These are phyloP conservation scores for Tylopilus felleus DNA, from an alignment of 768 basidiomycete genomes.

Conservation along the genomic window DNA sequence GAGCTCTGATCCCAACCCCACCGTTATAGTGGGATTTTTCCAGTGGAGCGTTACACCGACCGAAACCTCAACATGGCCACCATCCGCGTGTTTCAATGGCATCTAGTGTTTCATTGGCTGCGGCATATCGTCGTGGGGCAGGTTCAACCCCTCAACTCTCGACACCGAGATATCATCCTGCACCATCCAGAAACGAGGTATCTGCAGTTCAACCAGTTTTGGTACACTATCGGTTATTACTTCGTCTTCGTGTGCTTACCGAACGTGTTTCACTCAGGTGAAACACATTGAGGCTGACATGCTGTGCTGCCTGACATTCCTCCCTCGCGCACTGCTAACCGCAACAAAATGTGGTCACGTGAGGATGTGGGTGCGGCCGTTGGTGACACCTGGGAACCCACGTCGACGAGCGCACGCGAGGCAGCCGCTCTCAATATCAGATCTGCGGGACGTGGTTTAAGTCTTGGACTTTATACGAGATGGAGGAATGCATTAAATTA, in stretches of 20 bases:
- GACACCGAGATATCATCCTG: constrained; percentile 68
- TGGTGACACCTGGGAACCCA: constrained; percentile 37
- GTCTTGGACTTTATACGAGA: not conserved
- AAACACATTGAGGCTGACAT: constrained; percentile 82
- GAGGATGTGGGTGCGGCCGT: constrained; percentile 81
- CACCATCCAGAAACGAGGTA: constrained; percentile 88
- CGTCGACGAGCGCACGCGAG: constrained; percentile 30
- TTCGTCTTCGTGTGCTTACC: not conserved
- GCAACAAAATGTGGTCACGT: constrained; percentile 74
- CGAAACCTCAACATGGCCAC: constrained; percentile 69
- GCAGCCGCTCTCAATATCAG: constrained; percentile 30
- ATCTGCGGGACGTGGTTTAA: constrained; percentile 28
- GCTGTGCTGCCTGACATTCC: constrained; percentile 68
- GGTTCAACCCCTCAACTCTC: constrained; percentile 58
- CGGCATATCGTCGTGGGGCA: constrained; percentile 56
- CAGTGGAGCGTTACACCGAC: constrained; percentile 84
- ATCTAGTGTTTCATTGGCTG: constrained; percentile 71
- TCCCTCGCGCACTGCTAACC: constrained; percentile 76
- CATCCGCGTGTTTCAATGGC: constrained; percentile 76
- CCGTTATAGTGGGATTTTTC: constrained; percentile 86
- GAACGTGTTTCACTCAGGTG: constrained; percentile 41
- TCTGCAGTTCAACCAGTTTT: constrained; percentile 88
- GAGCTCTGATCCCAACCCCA: not conserved
- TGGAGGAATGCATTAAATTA: constrained; percentile 8
- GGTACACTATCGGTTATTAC: constrained; percentile 40